Evolutionary conservation across 225 moss, liverwort and hornwort species (phyloP).

Genomic region (Pseudoscleropodium purum): DNA sequence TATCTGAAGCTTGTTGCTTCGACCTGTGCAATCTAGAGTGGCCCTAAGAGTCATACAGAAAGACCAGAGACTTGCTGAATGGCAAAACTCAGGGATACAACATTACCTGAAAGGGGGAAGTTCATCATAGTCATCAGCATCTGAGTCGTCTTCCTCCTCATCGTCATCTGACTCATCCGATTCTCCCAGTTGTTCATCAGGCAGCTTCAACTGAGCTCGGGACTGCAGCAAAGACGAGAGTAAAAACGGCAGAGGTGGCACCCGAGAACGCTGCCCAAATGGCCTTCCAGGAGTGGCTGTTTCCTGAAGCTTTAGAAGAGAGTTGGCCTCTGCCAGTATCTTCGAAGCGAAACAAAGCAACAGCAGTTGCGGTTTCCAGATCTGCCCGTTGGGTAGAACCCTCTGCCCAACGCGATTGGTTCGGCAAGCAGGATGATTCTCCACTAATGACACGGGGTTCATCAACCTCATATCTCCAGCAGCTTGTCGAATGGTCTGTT

Average conservation of each 20-base stretch:
- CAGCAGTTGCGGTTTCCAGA: slow-evolving; percentile 47
- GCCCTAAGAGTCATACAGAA: neutral
- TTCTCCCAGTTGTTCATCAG: slow-evolving; percentile 38
- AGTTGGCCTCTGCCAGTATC: slow-evolving; percentile 44
- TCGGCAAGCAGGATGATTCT: slow-evolving; percentile 51
- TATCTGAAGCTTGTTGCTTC: neutral
- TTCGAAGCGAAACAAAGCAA: slow-evolving; percentile 51
- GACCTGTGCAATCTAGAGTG: neutral
- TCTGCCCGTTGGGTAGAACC: slow-evolving; percentile 43
- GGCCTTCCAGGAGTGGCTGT: slow-evolving; percentile 36
- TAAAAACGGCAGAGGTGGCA: slow-evolving; percentile 45
- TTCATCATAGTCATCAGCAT: slow-evolving; percentile 49
- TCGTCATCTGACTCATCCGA: slow-evolving; percentile 45
- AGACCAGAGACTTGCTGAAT: neutral
- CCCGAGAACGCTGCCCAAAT: slow-evolving; percentile 42
- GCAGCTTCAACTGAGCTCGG: slow-evolving; percentile 39
- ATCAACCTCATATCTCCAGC: slow-evolving; percentile 47
- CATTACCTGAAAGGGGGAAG: slow-evolving; percentile 40
- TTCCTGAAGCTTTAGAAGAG: slow-evolving; percentile 40
- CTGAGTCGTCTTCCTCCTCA: slow-evolving; percentile 34
- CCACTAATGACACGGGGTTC: slow-evolving; percentile 50
- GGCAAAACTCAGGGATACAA: neutral
- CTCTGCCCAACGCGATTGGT: slow-evolving; percentile 44
- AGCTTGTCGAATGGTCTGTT: slow-evolving; percentile 49
- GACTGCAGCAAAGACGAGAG: slow-evolving; percentile 53